A percentile compares a stretch with the other conserved stretches of the same genome.
These are phyloP conservation scores for Citrus sinensis DNA, from an alignment of 345 rosid genomes.

Conservation along the genomic window DNA sequence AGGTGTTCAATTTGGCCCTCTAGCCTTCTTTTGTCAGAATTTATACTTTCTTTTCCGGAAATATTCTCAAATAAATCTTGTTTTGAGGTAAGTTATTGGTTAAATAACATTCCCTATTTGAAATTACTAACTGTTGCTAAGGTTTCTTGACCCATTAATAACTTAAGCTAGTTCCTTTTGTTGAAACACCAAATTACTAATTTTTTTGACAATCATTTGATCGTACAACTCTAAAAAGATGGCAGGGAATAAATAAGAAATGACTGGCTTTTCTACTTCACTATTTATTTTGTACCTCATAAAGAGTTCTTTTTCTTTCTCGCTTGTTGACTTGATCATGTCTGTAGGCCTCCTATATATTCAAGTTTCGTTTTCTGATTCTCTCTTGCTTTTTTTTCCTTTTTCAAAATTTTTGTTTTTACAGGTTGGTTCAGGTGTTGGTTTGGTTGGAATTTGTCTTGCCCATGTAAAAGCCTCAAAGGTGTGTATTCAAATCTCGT, in stretches of 20 bases:
- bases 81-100: conserved; percentile 57
- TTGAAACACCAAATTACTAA: not conserved
- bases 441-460: conserved; percentile 79
- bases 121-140: not conserved
- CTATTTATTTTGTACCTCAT: not conserved
- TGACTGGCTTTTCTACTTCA: not conserved
- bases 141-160: not conserved
- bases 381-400: no score
- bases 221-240: not conserved
- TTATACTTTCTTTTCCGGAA: conserved; percentile 67
- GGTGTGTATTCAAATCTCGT: conserved; percentile 36
- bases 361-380: not conserved
- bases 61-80: conserved; percentile 58
- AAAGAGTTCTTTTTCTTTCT: not conserved
- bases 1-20: conserved; percentile 92
- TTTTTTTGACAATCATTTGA: not conserved
- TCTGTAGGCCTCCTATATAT: not conserved
- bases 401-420: conserved; percentile 1
- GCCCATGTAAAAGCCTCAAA: conserved; percentile 70
- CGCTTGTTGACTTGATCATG: not conserved
- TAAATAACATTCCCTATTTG: not conserved
- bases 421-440: conserved; percentile 95
- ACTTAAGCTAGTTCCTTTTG: not conserved
- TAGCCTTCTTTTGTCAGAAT: conserved; percentile 71
- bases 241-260: not conserved